Conservation (phyloP, 148 eudicot species). For the Cornus suecica region DNA sequence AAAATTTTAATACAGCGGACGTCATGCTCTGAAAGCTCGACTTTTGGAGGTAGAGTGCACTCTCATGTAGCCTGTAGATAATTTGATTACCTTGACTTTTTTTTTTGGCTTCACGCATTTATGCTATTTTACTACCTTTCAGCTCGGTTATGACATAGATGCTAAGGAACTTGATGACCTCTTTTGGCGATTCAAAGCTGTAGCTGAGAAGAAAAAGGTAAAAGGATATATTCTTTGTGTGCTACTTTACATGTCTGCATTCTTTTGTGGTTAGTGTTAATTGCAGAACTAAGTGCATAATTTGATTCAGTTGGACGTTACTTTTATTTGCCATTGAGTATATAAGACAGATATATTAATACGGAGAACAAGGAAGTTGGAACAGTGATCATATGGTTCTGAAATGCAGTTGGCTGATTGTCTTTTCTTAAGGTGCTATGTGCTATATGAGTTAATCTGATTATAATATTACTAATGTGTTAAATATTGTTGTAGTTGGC, state of each 20-base stretch:
- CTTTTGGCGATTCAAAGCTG: slow-evolving; percentile 81
- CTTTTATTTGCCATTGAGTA: background rate
- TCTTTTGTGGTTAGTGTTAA: background rate
- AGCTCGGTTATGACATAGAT: slow-evolving; percentile 84
- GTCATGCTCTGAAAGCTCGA: slow-evolving; percentile 85
- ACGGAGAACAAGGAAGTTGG: background rate
- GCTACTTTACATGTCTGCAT: background rate
- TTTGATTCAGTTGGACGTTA: background rate
- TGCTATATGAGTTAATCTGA: background rate
- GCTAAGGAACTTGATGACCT: slow-evolving; percentile 90
- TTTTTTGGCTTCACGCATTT: background rate
- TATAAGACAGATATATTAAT: background rate
- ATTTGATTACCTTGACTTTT: background rate
- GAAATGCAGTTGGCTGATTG: background rate
- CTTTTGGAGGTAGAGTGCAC: slow-evolving; percentile 63
- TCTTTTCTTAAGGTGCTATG: background rate
- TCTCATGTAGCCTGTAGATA: background rate
- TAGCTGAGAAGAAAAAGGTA: slow-evolving; percentile 94
- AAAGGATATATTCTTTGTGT: background rate
- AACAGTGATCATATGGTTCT: background rate
- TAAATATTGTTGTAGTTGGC: background rate
- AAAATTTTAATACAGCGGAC: slow-evolving; percentile 58
- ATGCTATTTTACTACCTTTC: slow-evolving; percentile 20
- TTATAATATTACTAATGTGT: background rate
- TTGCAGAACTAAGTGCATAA: background rate